Percentiles rank a stretch among this genome's conserved stretches.
Conservation (phyloP, 192 early-diverging fungal genomes). For the Rhizoclosmatium globosum region DNA sequence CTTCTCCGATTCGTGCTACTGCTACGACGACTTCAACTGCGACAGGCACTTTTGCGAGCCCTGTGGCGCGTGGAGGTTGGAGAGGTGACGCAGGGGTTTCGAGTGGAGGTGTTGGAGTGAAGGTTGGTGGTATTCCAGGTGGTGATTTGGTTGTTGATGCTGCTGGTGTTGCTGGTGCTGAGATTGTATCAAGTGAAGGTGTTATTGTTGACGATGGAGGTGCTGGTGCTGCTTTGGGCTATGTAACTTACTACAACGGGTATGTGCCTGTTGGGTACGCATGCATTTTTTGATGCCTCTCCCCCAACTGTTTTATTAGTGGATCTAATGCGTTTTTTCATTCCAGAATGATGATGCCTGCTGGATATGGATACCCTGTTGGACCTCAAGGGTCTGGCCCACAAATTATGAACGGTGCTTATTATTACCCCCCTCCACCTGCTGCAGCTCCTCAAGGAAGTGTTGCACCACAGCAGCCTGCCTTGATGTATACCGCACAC, state of each 20-base stretch:
- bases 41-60: background rate
- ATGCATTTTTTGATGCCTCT: background rate
- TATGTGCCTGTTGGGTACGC: slow-evolving; percentile 27
- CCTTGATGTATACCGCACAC: slow-evolving; percentile 1
- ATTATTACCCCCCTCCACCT: slow-evolving; percentile 24
- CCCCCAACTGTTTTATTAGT: background rate
- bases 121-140: background rate
- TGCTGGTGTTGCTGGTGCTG: background rate
- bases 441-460: background rate
- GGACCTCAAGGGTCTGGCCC: slow-evolving; percentile 2
- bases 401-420: slow-evolving; percentile 22
- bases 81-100: background rate
- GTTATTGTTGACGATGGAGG: background rate
- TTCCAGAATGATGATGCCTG: slow-evolving; percentile 9
- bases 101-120: background rate
- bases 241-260: slow-evolving; percentile 24
- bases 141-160: slow-evolving; percentile 11
- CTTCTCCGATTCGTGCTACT: background rate
- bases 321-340: background rate
- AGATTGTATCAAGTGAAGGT: background rate
- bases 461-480: background rate
- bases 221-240: background rate
- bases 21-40: background rate
- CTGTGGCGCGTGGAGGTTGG: background rate
- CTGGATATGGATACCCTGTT: slow-evolving; percentile 18